Percentiles rank a stretch among this genome's conserved stretches.
Evolutionary conservation across 495 filamentous ascomycete species (phyloP).

Genomic region (Tirmania nivea): DNA sequence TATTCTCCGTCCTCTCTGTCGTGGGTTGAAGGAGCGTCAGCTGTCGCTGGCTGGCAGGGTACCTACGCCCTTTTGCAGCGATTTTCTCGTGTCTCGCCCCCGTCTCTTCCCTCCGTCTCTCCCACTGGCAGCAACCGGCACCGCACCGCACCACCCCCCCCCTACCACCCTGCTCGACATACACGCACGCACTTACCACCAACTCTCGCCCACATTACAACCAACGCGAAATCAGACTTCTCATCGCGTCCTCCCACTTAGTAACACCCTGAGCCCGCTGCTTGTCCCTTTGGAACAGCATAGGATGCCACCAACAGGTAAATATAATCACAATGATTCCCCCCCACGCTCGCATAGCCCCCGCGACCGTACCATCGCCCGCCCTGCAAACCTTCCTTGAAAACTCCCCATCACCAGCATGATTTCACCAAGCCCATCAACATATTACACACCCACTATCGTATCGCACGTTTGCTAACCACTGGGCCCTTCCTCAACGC

Average conservation of each 20-base stretch:
- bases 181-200: background rate
- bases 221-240: background rate
- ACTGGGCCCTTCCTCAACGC: background rate
- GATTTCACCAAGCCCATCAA: background rate
- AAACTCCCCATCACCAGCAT: background rate
- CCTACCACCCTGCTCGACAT: background rate
- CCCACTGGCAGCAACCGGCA: too few species aligned
- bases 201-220: too few species aligned
- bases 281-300: background rate
- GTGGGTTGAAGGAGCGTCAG: too few species aligned
- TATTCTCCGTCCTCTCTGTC: too few species aligned
- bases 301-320: background rate
- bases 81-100: too few species aligned
- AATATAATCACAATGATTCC: background rate
- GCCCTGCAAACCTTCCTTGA: background rate
- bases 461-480: background rate
- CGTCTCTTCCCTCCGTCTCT: too few species aligned
- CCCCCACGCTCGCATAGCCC: too few species aligned
- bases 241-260: slow-evolving; percentile 2
- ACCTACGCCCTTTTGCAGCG: too few species aligned
- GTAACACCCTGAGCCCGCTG: background rate
- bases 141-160: background rate
- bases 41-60: too few species aligned
- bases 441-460: background rate
- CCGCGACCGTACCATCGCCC: background rate